These are phyloP conservation scores for Rhynchospora tenuis DNA, from an alignment of 176 grass and related monocot species.

Conservation along the genomic window DNA sequence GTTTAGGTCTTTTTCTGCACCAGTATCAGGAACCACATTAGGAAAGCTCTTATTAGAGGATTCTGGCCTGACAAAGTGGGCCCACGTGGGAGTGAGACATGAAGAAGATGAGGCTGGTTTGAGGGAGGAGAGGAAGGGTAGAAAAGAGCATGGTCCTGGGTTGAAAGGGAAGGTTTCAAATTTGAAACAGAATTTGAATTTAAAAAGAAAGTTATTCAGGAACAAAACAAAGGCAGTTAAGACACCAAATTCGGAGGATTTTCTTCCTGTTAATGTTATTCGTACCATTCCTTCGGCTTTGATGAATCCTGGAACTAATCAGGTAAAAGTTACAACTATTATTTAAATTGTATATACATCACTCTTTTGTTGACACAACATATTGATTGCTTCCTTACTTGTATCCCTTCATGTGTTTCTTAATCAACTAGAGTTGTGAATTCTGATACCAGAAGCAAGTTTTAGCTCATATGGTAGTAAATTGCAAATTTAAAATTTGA, in stretches of 20 bases:
- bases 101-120: constrained; percentile 19
- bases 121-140: constrained; percentile 11
- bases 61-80: constrained; percentile 2
- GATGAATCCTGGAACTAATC: constrained; percentile 17
- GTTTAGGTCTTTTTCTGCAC: constrained; percentile 63
- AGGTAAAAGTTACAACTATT: constrained; percentile 26
- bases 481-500: background rate
- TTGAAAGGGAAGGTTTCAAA: constrained; percentile 45
- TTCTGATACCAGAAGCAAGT: background rate
- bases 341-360: background rate
- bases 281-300: constrained; percentile 10
- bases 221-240: constrained; percentile 30
- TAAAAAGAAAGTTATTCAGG: constrained; percentile 33
- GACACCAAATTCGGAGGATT: constrained; percentile 22
- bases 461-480: background rate
- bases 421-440: background rate
- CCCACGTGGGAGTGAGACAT: constrained; percentile 18
- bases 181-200: constrained; percentile 39
- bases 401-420: background rate
- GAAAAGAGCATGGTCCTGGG: constrained; percentile 33
- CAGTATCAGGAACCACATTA: constrained; percentile 27
- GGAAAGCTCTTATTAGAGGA: constrained; percentile 37
- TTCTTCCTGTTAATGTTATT: constrained; percentile 26
- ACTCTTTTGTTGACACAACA: background rate
- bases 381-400: background rate